A percentile compares a stretch with the other conserved stretches of the same genome.
Conservation (phyloP, 2,329 filamentous ascomycete species). For the Pestalotiopsis sp. region DNA sequence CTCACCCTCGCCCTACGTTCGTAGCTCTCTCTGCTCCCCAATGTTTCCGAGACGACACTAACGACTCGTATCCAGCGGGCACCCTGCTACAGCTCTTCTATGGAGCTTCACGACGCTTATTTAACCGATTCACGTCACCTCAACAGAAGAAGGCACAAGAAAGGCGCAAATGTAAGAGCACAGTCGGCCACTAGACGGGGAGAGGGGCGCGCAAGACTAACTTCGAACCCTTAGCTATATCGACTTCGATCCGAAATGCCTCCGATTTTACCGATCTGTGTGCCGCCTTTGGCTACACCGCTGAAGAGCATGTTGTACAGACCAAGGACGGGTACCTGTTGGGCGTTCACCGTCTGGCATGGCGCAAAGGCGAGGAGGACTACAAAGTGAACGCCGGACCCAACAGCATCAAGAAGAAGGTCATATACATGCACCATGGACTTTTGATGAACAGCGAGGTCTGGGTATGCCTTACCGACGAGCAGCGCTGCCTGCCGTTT, state of each 20-base stretch:
- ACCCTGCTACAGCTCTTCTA: constrained; percentile 84
- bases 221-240: constrained; percentile 54
- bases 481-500: constrained; percentile 84
- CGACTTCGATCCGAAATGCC: constrained; percentile 79
- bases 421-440: constrained; percentile 93
- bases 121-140: constrained; percentile 75
- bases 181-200: constrained; percentile 19
- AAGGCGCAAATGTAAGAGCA: constrained; percentile 60
- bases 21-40: constrained; percentile 31
- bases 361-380: constrained; percentile 80
- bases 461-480: constrained; percentile 91
- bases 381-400: constrained; percentile 73
- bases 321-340: constrained; percentile 93
- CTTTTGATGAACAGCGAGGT: constrained; percentile 99
- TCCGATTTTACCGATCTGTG: constrained; percentile 95
- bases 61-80: constrained; percentile 54
- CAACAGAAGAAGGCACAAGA: constrained; percentile 68
- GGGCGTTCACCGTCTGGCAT: constrained; percentile 84
- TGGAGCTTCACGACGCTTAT: constrained; percentile 76
- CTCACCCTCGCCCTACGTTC: constrained; percentile 85
- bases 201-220: background rate
- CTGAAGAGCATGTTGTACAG: constrained; percentile 95
- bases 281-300: constrained; percentile 84
- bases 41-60: constrained; percentile 11
- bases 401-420: constrained; percentile 73